Percentiles rank a stretch among this genome's conserved stretches.
These are phyloP conservation scores for Mucuna pruriens DNA, from an alignment of 306 rosid species.

Conservation along the genomic window DNA sequence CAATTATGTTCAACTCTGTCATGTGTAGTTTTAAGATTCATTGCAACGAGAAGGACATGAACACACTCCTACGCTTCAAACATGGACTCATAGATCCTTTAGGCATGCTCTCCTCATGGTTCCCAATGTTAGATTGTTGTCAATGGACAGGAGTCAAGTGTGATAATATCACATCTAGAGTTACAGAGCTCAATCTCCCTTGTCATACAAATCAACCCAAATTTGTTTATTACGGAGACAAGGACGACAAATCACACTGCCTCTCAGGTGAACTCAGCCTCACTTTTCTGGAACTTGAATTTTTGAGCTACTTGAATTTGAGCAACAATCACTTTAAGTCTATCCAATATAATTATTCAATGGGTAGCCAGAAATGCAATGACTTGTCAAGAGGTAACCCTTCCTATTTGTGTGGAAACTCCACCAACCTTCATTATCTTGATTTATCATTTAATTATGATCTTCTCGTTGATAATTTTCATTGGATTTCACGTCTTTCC, in stretches of 20 bases:
- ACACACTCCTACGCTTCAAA: not conserved
- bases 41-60: conserved; percentile 8
- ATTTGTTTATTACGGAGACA: not conserved
- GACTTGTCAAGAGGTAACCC: not conserved
- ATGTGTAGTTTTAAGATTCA: not conserved
- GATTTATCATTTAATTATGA: conserved; percentile 6
- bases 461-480: not conserved
- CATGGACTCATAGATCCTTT: not conserved
- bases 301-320: conserved; percentile 7
- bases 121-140: conserved; percentile 14
- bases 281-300: conserved; percentile 24
- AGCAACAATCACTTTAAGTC: conserved; percentile 14
- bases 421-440: not conserved
- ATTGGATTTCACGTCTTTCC: not conserved
- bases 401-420: not conserved
- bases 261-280: conserved; percentile 10
- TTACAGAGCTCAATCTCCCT: not conserved
- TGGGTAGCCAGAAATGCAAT: not conserved
- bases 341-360: not conserved
- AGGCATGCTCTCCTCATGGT: not conserved
- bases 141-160: not conserved
- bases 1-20: not conserved
- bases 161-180: not conserved
- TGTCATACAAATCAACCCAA: not conserved
- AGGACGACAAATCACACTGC: not conserved